Conservation (phyloP, 495 filamentous ascomycete genomes). For the Bathelium albidoporum region DNA sequence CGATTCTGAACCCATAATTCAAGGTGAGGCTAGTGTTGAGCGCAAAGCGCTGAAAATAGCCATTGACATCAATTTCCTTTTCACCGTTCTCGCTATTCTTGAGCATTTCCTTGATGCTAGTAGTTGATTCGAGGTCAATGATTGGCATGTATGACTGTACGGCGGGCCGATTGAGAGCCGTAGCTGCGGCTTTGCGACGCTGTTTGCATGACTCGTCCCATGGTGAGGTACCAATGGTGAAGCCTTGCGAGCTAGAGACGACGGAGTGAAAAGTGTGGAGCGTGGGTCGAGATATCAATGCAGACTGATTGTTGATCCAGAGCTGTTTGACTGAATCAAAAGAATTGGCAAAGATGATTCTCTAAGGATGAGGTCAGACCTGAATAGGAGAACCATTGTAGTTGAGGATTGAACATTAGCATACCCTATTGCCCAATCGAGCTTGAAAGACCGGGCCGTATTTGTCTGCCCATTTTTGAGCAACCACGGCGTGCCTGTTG, state of each 20-base stretch:
- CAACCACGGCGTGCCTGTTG: conserved; percentile 43
- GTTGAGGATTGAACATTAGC: not conserved
- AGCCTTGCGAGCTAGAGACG: conserved; percentile 57
- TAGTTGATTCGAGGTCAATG: conserved; percentile 56
- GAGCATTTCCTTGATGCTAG: conserved; percentile 55
- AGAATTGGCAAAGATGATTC: conserved; percentile 60
- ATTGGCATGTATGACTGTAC: conserved; percentile 60
- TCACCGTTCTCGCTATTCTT: conserved; percentile 43
- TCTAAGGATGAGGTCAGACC: conserved; percentile 25
- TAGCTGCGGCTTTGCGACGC: conserved; percentile 59
- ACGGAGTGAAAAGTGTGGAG: conserved; percentile 66
- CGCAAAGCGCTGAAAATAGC: conserved; percentile 57
- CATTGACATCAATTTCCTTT: conserved; percentile 49
- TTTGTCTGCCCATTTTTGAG: conserved; percentile 46
- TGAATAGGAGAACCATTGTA: not conserved
- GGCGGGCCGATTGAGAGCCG: conserved; percentile 56
- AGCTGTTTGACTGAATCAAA: conserved; percentile 57
- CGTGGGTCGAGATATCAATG: conserved; percentile 58
- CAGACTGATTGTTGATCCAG: conserved; percentile 62
- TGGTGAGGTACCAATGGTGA: conserved; percentile 63
- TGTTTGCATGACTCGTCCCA: conserved; percentile 68
- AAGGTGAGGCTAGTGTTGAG: conserved; percentile 56
- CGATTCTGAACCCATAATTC: conserved; percentile 56
- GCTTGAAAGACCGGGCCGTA: conserved; percentile 61
- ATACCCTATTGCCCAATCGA: conserved; percentile 52